Evolutionary conservation across 148 eudicot genomes (phyloP).

Genomic region (Amaranthus palmeri): DNA sequence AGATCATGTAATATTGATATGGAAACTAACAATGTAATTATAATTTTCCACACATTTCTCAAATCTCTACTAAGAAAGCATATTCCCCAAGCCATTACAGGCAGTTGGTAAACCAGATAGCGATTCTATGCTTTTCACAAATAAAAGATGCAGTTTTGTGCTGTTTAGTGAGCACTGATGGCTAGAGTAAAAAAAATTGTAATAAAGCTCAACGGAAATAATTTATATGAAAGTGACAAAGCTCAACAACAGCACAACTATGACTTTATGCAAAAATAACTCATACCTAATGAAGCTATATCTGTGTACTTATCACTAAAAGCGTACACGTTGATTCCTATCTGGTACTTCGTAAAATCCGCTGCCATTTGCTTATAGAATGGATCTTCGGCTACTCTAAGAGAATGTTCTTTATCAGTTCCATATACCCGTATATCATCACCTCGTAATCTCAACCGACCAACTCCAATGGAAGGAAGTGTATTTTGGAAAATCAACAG

Average conservation of each 20-base stretch:
- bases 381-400: slow-evolving; percentile 89
- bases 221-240: neutral
- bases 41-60: neutral
- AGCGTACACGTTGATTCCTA: slow-evolving; percentile 84
- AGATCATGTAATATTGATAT: neutral
- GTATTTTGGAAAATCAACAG: slow-evolving; percentile 90
- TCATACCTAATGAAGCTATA: slow-evolving; percentile 84
- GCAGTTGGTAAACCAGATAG: neutral
- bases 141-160: neutral
- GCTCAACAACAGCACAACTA: neutral
- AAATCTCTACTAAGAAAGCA: neutral
- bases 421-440: slow-evolving; percentile 80
- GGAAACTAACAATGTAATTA: neutral
- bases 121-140: neutral
- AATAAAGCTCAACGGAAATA: neutral
- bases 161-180: neutral
- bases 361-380: slow-evolving; percentile 99
- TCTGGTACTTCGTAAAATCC: slow-evolving; percentile 89
- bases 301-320: slow-evolving; percentile 97
- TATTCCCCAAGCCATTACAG: neutral
- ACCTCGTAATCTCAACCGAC: slow-evolving; percentile 87
- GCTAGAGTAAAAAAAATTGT: neutral
- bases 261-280: slow-evolving; percentile 2
- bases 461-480: slow-evolving; percentile 88
- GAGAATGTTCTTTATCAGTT: slow-evolving; percentile 84